phyloP scores from a whole-genome alignment of 768 basidiomycete genomes.

The Psilocybe cyanescens region DNA sequence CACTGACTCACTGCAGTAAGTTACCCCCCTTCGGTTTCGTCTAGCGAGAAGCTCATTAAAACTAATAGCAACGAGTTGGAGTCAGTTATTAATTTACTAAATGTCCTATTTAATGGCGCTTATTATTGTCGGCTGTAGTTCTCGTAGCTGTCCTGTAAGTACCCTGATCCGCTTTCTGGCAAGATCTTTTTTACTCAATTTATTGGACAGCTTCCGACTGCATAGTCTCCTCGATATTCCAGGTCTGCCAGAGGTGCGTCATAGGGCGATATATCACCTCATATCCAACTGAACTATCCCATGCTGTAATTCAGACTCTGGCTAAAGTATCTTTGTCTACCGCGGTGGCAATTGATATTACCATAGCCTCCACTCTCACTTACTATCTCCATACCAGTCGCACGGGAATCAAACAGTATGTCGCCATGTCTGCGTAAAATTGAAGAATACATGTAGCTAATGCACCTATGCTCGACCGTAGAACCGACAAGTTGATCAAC shows the following conservation, averaged over 20 bases:
- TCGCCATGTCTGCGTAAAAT: background rate
- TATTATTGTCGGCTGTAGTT: background rate
- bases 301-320: background rate
- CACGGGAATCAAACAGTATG: conserved; percentile 13
- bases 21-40: too few species aligned
- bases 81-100: background rate
- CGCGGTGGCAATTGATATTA: conserved; percentile 5
- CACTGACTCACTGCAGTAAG: background rate
- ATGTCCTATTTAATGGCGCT: too few species aligned
- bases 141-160: background rate
- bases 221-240: background rate
- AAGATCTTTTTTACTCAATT: too few species aligned
- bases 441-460: too few species aligned
- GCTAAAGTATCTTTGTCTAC: conserved; percentile 1
- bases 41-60: too few species aligned
- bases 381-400: conserved; percentile 9
- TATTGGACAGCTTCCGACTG: background rate
- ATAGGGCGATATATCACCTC: too few species aligned
- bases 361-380: conserved; percentile 6
- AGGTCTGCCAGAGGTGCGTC: background rate
- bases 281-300: background rate
- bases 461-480: background rate
- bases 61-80: background rate
- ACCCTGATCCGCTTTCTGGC: too few species aligned
- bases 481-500: conserved; percentile 14